Evolutionary conservation across 2,329 filamentous ascomycete species (phyloP), one percentile per base, ranked within the genome.

Genomic region (Fusarium irregulare): DNA sequence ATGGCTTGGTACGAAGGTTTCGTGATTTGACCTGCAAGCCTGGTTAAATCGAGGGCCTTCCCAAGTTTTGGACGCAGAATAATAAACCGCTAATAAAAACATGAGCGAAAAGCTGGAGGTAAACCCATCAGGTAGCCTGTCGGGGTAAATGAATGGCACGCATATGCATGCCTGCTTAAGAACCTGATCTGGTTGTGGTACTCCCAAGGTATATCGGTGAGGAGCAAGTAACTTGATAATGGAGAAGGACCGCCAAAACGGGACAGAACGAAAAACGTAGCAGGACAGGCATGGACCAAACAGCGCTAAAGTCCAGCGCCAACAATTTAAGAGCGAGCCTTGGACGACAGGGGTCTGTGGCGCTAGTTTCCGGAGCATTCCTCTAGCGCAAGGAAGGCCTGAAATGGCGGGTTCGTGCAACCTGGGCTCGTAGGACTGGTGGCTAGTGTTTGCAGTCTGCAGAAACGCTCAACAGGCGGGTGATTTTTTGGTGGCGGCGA

Each of bases 191-290:
- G 46, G 49, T 48, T 49, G 64, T 47, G 53, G 45, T 59, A 44
- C 56, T 53, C 37, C 23, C 20, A 32, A 59, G 45, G 48, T 23
- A 53, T 41, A 57, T 62, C 68, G 66, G 70, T 70, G 68, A 73
- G 68, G 56, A 68, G 60, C 51, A 45, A 62, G 56, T 50, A 68
- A 69, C 41, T 51, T 51, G 56, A 71, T 32, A 53, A 68, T 68
- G 67, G 63, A 62, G 58, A 71, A 62, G 46, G 20, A 32, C 42
- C 44, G 20, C 51, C 62, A 46, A 57, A 58, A 73, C 68, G 72
- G 72, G 66, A 74, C 66, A 73, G 73, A 68, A 71, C 60, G 53
- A 63, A 57, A 57, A 40, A 46, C 49, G 56, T 55, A 64, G 68
- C 63, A 68, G 66, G 55, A 59, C 18, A n/a, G 18, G 18, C 41